A percentile compares a stretch with the other conserved stretches of the same genome.
Conservation (phyloP, 2,329 filamentous ascomycete genomes). For the Penicillium sumatraense region DNA sequence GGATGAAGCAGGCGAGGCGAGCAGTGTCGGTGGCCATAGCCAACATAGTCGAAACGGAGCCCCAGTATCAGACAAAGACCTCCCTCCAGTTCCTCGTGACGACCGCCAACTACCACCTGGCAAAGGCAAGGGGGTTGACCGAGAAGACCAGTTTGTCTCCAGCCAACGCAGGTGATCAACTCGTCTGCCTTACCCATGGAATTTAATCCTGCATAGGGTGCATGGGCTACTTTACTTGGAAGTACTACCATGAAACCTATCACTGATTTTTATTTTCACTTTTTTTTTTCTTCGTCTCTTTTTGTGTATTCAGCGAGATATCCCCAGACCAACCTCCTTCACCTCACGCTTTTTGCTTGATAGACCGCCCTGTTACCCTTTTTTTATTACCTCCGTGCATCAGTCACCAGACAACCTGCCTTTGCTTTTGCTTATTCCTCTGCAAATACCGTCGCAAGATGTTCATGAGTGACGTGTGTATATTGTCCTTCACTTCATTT, state of each 20-base stretch:
- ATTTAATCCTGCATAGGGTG: not conserved
- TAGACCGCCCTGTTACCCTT: slow-evolving; percentile 18
- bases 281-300: slow-evolving; percentile 1
- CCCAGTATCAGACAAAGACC: slow-evolving; percentile 33
- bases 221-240: no score
- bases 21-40: slow-evolving; percentile 66
- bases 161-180: not conserved
- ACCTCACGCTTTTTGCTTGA: slow-evolving; percentile 22
- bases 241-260: not conserved
- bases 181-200: not conserved
- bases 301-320: slow-evolving; percentile 27
- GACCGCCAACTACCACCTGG: slow-evolving; percentile 15
- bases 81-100: slow-evolving; percentile 32
- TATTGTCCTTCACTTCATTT: slow-evolving; percentile 25
- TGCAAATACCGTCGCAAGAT: slow-evolving; percentile 26
- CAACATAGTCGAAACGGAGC: slow-evolving; percentile 50
- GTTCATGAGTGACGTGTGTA: slow-evolving; percentile 40
- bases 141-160: slow-evolving; percentile 4
- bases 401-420: slow-evolving; percentile 18
- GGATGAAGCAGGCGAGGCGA: slow-evolving; percentile 82
- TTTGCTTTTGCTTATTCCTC: slow-evolving; percentile 11
- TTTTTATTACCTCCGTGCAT: slow-evolving; percentile 6
- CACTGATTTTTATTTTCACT: slow-evolving; percentile 4
- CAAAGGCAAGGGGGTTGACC: slow-evolving; percentile 33
- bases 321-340: slow-evolving; percentile 13